Percentiles rank a stretch among this genome's conserved stretches.
Evolutionary conservation across 352 stramenopile genomes (phyloP).

Genomic region (Phytopythium vexans): DNA sequence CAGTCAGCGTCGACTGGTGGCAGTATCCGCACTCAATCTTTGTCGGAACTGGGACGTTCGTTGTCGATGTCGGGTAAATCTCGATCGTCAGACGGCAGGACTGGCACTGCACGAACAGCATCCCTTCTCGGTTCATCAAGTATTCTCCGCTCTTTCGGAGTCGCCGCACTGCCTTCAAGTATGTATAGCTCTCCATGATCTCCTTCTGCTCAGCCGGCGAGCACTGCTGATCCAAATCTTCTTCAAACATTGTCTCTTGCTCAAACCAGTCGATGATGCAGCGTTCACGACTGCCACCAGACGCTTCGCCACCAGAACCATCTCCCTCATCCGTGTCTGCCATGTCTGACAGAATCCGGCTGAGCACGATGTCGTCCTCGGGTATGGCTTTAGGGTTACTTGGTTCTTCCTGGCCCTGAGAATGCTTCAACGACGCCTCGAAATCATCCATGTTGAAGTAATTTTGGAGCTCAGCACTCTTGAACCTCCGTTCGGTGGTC

Average conservation of each 20-base stretch:
- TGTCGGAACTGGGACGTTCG: conserved; percentile 48
- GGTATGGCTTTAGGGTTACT: conserved; percentile 10
- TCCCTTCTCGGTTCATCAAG: conserved; percentile 38
- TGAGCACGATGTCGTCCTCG: conserved; percentile 48
- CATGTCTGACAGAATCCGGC: conserved; percentile 47
- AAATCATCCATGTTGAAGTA: conserved; percentile 86
- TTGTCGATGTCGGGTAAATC: conserved; percentile 57
- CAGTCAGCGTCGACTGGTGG: conserved; percentile 36
- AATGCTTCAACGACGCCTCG: conserved; percentile 56
- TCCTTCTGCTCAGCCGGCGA: conserved; percentile 66
- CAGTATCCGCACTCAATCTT: conserved; percentile 74
- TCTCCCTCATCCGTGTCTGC: conserved; percentile 16
- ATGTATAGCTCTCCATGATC: conserved; percentile 64
- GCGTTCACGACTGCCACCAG: not conserved
- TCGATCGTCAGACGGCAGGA: conserved; percentile 59
- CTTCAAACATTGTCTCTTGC: conserved; percentile 90
- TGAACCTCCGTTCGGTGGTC: conserved; percentile 80
- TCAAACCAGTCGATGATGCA: conserved; percentile 86
- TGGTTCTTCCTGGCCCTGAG: conserved; percentile 19
- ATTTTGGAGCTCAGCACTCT: conserved; percentile 74
- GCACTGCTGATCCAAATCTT: conserved; percentile 81
- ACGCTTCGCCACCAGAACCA: conserved; percentile 6
- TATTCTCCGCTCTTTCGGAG: conserved; percentile 31
- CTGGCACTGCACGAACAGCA: conserved; percentile 51
- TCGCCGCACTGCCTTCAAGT: conserved; percentile 64